Base-by-base conservation (phyloP, 148 eudicot species). In the Rheum nobile region DNA sequence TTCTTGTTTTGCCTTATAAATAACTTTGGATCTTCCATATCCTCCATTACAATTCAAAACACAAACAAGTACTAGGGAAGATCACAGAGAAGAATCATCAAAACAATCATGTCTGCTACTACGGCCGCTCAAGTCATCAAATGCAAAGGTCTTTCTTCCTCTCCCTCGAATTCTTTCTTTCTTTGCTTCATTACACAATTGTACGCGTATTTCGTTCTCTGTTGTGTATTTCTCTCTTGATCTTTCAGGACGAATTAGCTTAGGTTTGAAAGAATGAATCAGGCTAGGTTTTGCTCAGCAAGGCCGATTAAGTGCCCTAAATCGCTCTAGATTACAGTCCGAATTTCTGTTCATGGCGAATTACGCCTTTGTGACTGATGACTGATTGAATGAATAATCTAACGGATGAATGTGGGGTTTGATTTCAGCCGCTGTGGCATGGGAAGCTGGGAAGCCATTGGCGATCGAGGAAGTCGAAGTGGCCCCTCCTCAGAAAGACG, bases 371-470 rank as follows among this genome's bases (percentile, higher is more conserved):
- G 65, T 57, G 22, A 13, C 65, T n/a, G n/a, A n/a, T n/a, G n/a
- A n/a, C n/a, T n/a, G n/a, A n/a, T n/a, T n/a, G n/a, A n/a, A n/a
- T n/a, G n/a, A n/a, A n/a, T n/a, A n/a, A n/a, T n/a, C n/a, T n/a
- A n/a, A n/a, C n/a, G n/a, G n/a, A n/a, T n/a, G n/a, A n/a, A n/a
- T n/a, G n/a, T n/a, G n/a, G n/a, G n/a, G n/a, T n/a, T n/a, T n/a
- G n/a, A n/a, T n/a, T n/a, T n/a, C n/a, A n/a, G n/a, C n/a, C n/a
- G n/a, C n/a, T n/a, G n/a, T n/a, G n/a, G n/a, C 4, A 11, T 65
- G 70, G 70, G 41, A 65, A 19, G 70, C 70, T 16, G 70, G 70
- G 70, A 65, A 65, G 41, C 70, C 70, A 65, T 29, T 65, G 70
- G 0, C 39, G 41, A 65, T 65, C 1, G 70, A 65, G 22, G 70